A percentile compares a stretch with the other conserved stretches of the same genome.
Conservation (phyloP, 805 yeast species). For the Saccharomycopsis microspora region DNA sequence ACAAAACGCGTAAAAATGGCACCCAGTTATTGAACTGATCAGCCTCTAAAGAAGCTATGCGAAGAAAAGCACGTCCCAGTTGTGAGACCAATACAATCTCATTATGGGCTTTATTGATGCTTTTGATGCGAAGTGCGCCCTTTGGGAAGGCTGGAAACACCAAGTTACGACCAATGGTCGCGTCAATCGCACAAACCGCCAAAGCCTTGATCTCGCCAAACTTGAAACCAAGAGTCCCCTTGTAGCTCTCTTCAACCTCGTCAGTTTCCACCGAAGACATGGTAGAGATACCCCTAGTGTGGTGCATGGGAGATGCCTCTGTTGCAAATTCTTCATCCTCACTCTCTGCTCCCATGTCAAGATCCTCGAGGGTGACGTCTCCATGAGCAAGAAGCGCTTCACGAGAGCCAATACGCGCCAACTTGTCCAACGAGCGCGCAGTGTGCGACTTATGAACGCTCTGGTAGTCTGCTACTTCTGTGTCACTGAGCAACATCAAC, state of each 20-base stretch:
- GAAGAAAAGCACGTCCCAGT: conserved; percentile 1
- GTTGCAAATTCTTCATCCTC: neutral
- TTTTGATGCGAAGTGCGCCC: conserved; percentile 16
- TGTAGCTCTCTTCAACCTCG: conserved; percentile 12
- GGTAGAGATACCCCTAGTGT: conserved; percentile 6
- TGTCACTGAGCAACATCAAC: conserved; percentile 9
- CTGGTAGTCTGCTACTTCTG: conserved; percentile 6
- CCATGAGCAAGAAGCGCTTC: neutral
- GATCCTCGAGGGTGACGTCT: conserved; percentile 1
- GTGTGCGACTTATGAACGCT: conserved; percentile 7
- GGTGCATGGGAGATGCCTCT: neutral
- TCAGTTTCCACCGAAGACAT: conserved; percentile 9
- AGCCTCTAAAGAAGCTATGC: conserved; percentile 10
- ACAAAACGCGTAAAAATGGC: conserved; percentile 11
- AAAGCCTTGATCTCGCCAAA: conserved; percentile 7
- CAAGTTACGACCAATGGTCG: conserved; percentile 21
- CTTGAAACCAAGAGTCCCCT: conserved; percentile 12
- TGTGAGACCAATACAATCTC: conserved; percentile 6
- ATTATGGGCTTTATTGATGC: conserved; percentile 11
- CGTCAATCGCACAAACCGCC: conserved; percentile 24
- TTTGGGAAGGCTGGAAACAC: conserved; percentile 25
- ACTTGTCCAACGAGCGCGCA: conserved; percentile 7
- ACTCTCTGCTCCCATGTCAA: conserved; percentile 3
- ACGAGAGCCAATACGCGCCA: conserved; percentile 1
- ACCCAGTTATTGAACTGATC: conserved; percentile 14